phyloP scores from a whole-genome alignment of 2,329 filamentous ascomycete species.

The Hypoxylon sp. region DNA sequence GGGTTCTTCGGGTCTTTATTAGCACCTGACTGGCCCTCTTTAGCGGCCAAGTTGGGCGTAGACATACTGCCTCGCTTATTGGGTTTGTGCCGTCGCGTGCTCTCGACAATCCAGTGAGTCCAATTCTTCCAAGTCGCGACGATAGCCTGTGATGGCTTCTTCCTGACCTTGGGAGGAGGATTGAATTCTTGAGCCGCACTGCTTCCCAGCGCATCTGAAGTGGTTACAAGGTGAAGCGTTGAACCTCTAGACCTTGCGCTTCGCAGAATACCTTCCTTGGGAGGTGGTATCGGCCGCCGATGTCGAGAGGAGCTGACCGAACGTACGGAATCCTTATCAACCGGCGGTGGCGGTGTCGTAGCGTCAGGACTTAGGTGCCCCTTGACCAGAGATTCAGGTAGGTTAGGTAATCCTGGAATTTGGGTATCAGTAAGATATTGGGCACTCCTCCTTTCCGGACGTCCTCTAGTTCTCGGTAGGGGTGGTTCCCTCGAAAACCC shows the following conservation, averaged over 20 bases:
- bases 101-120: conserved; percentile 71
- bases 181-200: conserved; percentile 41
- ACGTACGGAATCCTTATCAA: conserved; percentile 81
- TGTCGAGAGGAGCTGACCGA: conserved; percentile 81
- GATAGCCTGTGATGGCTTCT: conserved; percentile 66
- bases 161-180: conserved; percentile 58
- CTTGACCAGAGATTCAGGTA: conserved; percentile 68
- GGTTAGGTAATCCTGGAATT: conserved; percentile 77
- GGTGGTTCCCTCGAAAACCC: conserved; percentile 55
- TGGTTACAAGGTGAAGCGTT: conserved; percentile 84
- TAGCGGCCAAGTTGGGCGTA: conserved; percentile 65
- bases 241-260: conserved; percentile 80
- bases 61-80: conserved; percentile 64
- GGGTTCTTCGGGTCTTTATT: conserved; percentile 59
- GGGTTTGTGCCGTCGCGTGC: conserved; percentile 60
- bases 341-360: conserved; percentile 71
- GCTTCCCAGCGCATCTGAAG: conserved; percentile 59
- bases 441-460: conserved; percentile 78
- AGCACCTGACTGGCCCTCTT: conserved; percentile 54
- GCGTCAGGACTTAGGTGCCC: conserved; percentile 55
- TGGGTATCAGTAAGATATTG: conserved; percentile 70
- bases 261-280: conserved; percentile 78
- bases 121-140: conserved; percentile 70
- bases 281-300: conserved; percentile 79
- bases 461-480: conserved; percentile 74